Evolutionary conservation across 2,329 filamentous ascomycete genomes (phyloP), one percentile per base, ranked within the genome.

Genomic region (Exophiala sp.): DNA sequence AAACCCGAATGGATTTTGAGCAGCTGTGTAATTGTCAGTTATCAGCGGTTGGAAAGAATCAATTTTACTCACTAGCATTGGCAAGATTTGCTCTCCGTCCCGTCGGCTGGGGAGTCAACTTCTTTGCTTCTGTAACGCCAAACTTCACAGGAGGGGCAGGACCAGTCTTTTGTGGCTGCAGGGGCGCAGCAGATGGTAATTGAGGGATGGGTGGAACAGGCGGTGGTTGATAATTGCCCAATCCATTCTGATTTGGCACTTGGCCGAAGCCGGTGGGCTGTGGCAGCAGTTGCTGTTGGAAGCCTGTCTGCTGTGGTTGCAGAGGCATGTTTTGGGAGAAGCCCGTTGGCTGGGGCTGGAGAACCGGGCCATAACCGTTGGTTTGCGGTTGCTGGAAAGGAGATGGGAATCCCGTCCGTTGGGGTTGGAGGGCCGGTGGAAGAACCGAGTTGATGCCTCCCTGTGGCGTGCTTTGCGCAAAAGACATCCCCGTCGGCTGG

Each of bases 71-170:
- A 97, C 91, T 98, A 64, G 93, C 93, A 81, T 94, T 87, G 45
- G 86, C 78, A 60, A 98, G 77, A 67, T 97, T 96, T 49, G 93
- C 93, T 73, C 86, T 82, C 62, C 86, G 77, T 57, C 93, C 93
- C 5, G 93, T 98, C 22, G 88, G 79, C 72, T 97, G 93, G 23
- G 90, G 82, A 53, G 80, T 77, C 61, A 97, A 71, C 68, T 86
- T 93, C 70, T 89, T 88, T 42, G 82, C 80, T 22, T 76, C 73
- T 50, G 80, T 77, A 29, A 95, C 83, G 32, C 93, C 93, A 66
- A 98, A 98, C 52, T 88, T 81, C 14, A 98, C 84, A 19, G 88
- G 82, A 39, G 93, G 93, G 16, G 91, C 76, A 5, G 93, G 93
- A 0, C 88, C 88, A 7, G 88, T 94, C 73, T 86, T 83, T 66